A percentile compares a stretch with the other conserved stretches of the same genome.
phyloP scores from a whole-genome alignment of 2,329 filamentous ascomycete genomes.

The Aureobasidium sp. region DNA sequence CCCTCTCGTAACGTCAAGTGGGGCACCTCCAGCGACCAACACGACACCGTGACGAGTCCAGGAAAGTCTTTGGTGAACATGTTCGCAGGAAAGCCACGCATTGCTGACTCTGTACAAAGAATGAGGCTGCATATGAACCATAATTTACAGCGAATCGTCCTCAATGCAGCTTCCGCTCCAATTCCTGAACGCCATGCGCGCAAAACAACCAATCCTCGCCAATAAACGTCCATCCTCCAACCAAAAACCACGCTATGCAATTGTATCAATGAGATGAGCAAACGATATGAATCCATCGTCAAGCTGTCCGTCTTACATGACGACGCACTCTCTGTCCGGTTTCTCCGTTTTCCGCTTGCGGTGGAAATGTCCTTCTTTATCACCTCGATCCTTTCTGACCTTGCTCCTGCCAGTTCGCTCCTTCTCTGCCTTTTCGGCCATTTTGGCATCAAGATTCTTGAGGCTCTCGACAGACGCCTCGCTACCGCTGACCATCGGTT shows the following conservation, averaged over 20 bases:
- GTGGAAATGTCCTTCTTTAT: slow-evolving; percentile 14
- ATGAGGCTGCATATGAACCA: background rate
- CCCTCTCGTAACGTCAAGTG: slow-evolving; percentile 6
- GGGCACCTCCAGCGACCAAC: background rate
- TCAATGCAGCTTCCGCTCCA: background rate
- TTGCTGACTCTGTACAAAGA: background rate
- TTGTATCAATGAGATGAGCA: background rate
- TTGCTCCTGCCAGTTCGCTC: slow-evolving; percentile 8
- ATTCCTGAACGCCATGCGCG: background rate
- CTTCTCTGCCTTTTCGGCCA: slow-evolving; percentile 8
- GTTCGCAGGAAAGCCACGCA: background rate
- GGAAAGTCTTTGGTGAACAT: background rate
- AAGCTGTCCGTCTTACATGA: slow-evolving; percentile 16
- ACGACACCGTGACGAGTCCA: background rate
- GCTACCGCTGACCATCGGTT: slow-evolving; percentile 1
- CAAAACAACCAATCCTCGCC: background rate
- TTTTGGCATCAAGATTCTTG: slow-evolving; percentile 11
- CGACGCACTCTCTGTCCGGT: slow-evolving; percentile 18
- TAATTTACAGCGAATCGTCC: background rate
- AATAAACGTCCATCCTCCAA: background rate
- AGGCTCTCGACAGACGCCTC: slow-evolving; percentile 14
- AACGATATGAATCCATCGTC: background rate
- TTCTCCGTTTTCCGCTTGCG: slow-evolving; percentile 18
- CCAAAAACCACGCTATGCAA: slow-evolving; percentile 10
- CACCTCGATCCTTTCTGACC: slow-evolving; percentile 9